phyloP scores from a whole-genome alignment of 192 early-diverging fungal genomes.

The Linnemannia schmuckeri region DNA sequence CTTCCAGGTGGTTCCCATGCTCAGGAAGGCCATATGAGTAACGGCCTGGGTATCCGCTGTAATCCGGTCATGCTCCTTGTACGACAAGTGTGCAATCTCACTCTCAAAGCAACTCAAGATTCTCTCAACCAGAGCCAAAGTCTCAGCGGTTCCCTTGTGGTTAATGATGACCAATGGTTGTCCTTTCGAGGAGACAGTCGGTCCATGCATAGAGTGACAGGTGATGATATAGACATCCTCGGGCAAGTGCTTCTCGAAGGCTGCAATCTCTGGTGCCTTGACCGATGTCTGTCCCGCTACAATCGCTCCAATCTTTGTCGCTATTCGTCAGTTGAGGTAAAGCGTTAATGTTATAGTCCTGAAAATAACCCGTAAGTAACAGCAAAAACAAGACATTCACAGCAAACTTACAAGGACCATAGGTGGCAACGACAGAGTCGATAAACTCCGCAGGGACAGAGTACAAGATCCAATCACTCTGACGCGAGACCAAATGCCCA shows the following conservation, averaged over 20 bases:
- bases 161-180: slow-evolving; percentile 91
- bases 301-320: slow-evolving; percentile 89
- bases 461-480: slow-evolving; percentile 93
- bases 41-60: slow-evolving; percentile 98
- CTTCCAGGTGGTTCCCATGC: slow-evolving; percentile 96
- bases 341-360: not conserved
- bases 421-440: slow-evolving; percentile 80
- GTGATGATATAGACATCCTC: slow-evolving; percentile 94
- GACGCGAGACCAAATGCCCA: slow-evolving; percentile 87
- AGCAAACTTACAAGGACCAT: slow-evolving; percentile 79
- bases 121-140: slow-evolving; percentile 70
- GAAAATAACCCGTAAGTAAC: not conserved
- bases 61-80: slow-evolving; percentile 92
- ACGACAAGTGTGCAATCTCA: slow-evolving; percentile 82
- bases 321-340: slow-evolving; percentile 48
- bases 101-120: slow-evolving; percentile 85
- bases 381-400: not conserved
- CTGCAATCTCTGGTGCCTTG: slow-evolving; percentile 92
- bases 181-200: slow-evolving; percentile 82
- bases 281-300: slow-evolving; percentile 97
- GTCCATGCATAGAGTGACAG: slow-evolving; percentile 97
- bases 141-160: slow-evolving; percentile 74
- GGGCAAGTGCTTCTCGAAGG: slow-evolving; percentile 90
- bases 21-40: slow-evolving; percentile 95
- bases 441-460: slow-evolving; percentile 94